Conservation (phyloP, 2,329 filamentous ascomycete genomes). For the Ophiostoma populinum region DNA sequence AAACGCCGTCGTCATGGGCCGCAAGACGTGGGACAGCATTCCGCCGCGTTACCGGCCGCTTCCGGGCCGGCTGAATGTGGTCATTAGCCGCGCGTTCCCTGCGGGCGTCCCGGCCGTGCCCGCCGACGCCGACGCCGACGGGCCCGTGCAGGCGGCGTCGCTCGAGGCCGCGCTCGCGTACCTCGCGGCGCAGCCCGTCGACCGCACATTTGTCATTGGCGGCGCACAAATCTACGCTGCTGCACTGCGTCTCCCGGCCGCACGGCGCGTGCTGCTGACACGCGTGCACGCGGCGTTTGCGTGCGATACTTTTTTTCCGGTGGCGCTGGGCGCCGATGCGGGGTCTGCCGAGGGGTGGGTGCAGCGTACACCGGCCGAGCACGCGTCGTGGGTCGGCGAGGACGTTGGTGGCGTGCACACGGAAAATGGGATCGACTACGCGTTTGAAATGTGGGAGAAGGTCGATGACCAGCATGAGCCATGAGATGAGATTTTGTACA, state of each 20-base stretch:
- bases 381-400: constrained; percentile 51
- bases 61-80: constrained; percentile 62
- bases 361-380: constrained; percentile 29
- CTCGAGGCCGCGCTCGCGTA: constrained; percentile 39
- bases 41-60: constrained; percentile 64
- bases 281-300: constrained; percentile 51
- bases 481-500: too few relatives aligned
- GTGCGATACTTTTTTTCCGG: constrained; percentile 59
- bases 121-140: constrained; percentile 11
- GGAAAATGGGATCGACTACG: constrained; percentile 48
- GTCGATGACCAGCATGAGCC: too few relatives aligned
- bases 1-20: constrained; percentile 89
- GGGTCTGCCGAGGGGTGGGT: constrained; percentile 30
- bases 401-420: constrained; percentile 36
- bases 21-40: constrained; percentile 91
- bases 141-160: constrained; percentile 40
- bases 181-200: constrained; percentile 11
- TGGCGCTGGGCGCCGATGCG: constrained; percentile 29
- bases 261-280: constrained; percentile 51
- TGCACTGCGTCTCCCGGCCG: constrained; percentile 41
- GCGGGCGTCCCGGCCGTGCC: constrained; percentile 8
- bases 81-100: constrained; percentile 50
- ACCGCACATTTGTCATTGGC: constrained; percentile 68
- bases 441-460: constrained; percentile 59
- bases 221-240: constrained; percentile 71